A percentile compares a stretch with the other conserved stretches of the same genome.
Conservation (phyloP, 2,329 filamentous ascomycete genomes). For the Graphilbum fragrans region DNA sequence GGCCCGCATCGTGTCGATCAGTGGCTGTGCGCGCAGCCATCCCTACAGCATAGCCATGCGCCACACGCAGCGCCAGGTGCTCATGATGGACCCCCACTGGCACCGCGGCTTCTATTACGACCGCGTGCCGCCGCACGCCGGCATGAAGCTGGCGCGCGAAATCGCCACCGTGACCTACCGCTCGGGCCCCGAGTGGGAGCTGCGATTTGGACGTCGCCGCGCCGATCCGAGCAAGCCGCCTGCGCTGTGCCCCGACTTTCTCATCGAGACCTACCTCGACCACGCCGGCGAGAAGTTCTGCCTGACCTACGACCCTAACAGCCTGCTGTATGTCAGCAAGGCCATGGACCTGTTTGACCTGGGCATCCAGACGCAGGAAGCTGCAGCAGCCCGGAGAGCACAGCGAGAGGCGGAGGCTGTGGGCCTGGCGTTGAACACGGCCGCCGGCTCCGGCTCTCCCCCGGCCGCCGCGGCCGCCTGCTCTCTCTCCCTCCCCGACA, state of each 20-base stretch:
- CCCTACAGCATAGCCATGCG: constrained; percentile 98
- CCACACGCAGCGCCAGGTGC: constrained; percentile 89
- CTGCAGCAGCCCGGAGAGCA: constrained; percentile 48
- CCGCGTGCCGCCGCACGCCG: constrained; percentile 76
- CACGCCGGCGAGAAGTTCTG: constrained; percentile 98
- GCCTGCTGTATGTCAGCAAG: constrained; percentile 90
- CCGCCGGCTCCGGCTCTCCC: background rate
- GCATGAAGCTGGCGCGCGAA: constrained; percentile 95
- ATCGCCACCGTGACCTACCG: constrained; percentile 97
- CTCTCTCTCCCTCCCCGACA: constrained; percentile 68
- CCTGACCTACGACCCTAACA: constrained; percentile 92
- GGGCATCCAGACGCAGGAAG: constrained; percentile 56
- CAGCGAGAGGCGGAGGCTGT: constrained; percentile 27
- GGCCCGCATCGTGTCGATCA: constrained; percentile 74
- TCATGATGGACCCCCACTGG: constrained; percentile 99
- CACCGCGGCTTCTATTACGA: constrained; percentile 90
- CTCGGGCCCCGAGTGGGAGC: constrained; percentile 94
- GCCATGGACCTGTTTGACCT: constrained; percentile 98
- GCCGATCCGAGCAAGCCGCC: constrained; percentile 80
- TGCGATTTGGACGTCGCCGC: constrained; percentile 75
- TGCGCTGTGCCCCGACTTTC: constrained; percentile 89
- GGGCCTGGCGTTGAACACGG: background rate
- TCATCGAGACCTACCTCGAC: constrained; percentile 96
- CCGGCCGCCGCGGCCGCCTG: constrained; percentile 34
- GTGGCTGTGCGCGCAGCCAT: constrained; percentile 85